Base-by-base conservation (phyloP, 2,329 filamentous ascomycete species). In the Tolypocladium endophyticum region DNA sequence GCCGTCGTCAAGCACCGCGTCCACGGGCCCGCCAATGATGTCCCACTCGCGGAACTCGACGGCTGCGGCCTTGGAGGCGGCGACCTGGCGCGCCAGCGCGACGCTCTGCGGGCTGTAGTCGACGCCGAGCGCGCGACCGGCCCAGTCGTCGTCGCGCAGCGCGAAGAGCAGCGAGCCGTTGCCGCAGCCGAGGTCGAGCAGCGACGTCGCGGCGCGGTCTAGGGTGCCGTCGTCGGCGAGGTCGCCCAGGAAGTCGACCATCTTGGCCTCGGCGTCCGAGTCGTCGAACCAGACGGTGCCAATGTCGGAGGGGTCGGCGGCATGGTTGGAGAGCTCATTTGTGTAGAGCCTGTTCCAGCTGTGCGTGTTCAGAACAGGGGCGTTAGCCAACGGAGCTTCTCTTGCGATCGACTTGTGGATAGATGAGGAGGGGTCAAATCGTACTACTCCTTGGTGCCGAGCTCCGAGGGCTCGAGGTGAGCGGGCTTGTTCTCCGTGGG, bases 241-340 rank as follows among this genome's bases (percentile, higher is more conserved):
- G 50, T 50, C 65, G 66, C 63, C 84, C 70, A 96, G 81, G 71
- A 88, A 92, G 12, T 77, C 73, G 30, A 96, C 74, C 61, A 96
- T 85, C 69, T 92, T 92, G 63, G 86, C 80, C 69, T 96, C 90
- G 62, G 94, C 94, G 69, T 88, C 86, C 38, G 91, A 89, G 76
- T 97, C 94, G 72, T 92, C 88, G 81, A 99, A 99, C 94, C 94
- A 99, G 67, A 94, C 86, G 36, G 92, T 96, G 65, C 93, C 93
- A 61, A 88, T 88, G 77, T 96, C 90, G 60, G 82, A 75, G 12
- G 89, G 85, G 75, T 95, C 85, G 63, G 82, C 73, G 58, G 83
- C 76, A 73, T 92, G 84, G 75, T 94, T 93, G 61, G 77, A 72
- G 58, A 91, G 79, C 73, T 94, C 88, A 65, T 78, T 81, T 1